phyloP scores from a whole-genome alignment of 2,329 filamentous ascomycete species.

The Talaromyces albobiverticillius region DNA sequence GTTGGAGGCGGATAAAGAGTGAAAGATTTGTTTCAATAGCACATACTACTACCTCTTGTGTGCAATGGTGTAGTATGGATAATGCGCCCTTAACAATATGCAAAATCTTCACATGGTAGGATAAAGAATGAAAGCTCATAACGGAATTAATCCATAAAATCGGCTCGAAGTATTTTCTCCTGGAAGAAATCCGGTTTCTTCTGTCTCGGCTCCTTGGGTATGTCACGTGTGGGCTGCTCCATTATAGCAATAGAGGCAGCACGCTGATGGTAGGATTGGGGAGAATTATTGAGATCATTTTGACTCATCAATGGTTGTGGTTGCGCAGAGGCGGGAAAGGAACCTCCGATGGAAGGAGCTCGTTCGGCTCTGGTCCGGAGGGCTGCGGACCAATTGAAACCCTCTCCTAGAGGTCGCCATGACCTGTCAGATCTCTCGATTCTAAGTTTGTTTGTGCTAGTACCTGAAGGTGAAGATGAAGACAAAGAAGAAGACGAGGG shows the following conservation, averaged over 20 bases:
- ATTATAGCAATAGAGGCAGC: slow-evolving; percentile 49
- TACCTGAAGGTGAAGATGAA: slow-evolving; percentile 38
- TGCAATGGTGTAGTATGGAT: not conserved
- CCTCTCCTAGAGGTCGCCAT: slow-evolving; percentile 66
- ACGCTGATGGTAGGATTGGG: slow-evolving; percentile 41
- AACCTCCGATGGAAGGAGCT: slow-evolving; percentile 49
- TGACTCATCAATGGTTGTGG: slow-evolving; percentile 26
- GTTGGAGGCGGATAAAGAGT: not conserved
- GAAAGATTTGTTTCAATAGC: not conserved
- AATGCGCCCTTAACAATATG: not conserved
- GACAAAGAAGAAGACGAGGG: slow-evolving; percentile 32
- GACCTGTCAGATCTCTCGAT: slow-evolving; percentile 43
- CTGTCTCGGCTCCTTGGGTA: slow-evolving; percentile 47
- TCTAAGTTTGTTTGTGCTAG: slow-evolving; percentile 29
- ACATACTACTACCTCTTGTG: not conserved
- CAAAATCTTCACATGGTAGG: not conserved
- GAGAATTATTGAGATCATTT: slow-evolving; percentile 36
- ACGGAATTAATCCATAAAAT: slow-evolving; percentile 83
- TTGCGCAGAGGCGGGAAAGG: slow-evolving; percentile 28
- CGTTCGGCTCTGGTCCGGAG: slow-evolving; percentile 88
- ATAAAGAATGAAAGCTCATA: not conserved
- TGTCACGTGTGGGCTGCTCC: slow-evolving; percentile 52
- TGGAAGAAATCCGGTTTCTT: slow-evolving; percentile 90
- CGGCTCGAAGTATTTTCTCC: slow-evolving; percentile 93
- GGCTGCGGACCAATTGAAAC: slow-evolving; percentile 97